Base-by-base conservation (phyloP, 192 early-diverging fungal species). In the Physocladia obscura region DNA sequence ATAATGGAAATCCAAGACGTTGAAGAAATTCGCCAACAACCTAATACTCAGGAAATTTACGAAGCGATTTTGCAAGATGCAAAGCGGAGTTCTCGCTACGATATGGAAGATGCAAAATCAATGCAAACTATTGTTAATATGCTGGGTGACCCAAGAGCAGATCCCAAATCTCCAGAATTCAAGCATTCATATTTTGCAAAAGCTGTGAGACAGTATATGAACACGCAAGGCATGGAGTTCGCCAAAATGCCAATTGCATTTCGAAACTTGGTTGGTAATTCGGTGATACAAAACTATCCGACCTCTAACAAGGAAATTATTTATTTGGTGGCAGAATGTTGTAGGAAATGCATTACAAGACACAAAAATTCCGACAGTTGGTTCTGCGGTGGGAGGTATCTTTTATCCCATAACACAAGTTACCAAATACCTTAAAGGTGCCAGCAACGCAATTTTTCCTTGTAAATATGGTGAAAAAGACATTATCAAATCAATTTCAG, bases 401-500 rank as follows among this genome's bases (percentile, higher is more conserved):
- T 15, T 69, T 19, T 27, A 50, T 17, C 67, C 67, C 4, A 21
- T 40, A 5, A 40, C 44, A 29, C 54, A 30, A 24, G 39, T 36
- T n/a, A 4, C 6, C 31, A 4, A 40, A 5, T 69, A 24, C 39
- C 31, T 56, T 0, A 57, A 47, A 26, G 19, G 38, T 22, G 24
- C 47, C 34, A 58, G n/a, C 51, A 27, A 58, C n/a, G 44, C 51
- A 13, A 6, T 69, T 11, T 69, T 69, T 30, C 52, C 52, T 13
- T 35, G 32, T 6, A 69, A 69, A 30, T 11, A 24, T 32, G 40
- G 27, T 19, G 30, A 27, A 35, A 69, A 69, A 35, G 22, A 64
- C 27, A 89, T 94, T 47, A 72, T 92, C 27, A 57, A 80, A 39
- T 71, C 79, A 11, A 67, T 88, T 58, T 84, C 75, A 22, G 93